Conservation (phyloP, 345 rosid genomes). For the Isatis tinctoria region DNA sequence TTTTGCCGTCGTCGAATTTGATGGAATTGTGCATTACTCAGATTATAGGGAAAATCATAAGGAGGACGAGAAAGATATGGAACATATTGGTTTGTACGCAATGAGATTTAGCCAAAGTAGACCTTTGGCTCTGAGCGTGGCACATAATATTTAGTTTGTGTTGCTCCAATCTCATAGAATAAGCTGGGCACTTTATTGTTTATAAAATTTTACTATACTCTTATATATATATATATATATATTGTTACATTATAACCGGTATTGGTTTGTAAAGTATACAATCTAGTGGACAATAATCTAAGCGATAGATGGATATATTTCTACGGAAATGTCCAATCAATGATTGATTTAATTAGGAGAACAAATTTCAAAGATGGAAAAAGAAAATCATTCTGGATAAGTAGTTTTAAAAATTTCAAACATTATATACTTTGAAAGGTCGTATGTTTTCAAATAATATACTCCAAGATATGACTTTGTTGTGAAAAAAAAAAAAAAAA, state of each 20-base stretch:
- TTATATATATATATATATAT: background rate
- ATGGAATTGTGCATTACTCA: slow-evolving; percentile 41
- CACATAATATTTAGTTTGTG: slow-evolving; percentile 16
- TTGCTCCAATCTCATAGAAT: background rate
- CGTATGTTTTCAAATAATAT: too few relatives aligned
- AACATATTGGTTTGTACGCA: slow-evolving; percentile 54
- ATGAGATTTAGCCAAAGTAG: slow-evolving; percentile 19
- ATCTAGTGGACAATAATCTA: background rate
- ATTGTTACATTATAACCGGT: background rate
- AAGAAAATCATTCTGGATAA: too few relatives aligned
- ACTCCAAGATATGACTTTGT: too few relatives aligned
- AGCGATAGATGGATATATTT: background rate
- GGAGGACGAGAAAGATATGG: slow-evolving; percentile 56
- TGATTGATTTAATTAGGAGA: too few relatives aligned
- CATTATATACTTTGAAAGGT: too few relatives aligned
- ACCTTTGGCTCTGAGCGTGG: slow-evolving; percentile 4
- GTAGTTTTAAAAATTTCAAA: too few relatives aligned
- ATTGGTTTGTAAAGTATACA: background rate
- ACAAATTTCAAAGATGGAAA: too few relatives aligned
- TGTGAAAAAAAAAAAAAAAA: too few relatives aligned
- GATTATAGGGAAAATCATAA: slow-evolving; percentile 47
- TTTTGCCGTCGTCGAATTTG: slow-evolving; percentile 32
- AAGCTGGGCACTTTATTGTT: background rate
- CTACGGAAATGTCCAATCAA: too few relatives aligned
- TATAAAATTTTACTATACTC: background rate